Evolutionary conservation across 345 rosid genomes (phyloP).

Genomic region (Luvunga scandens): DNA sequence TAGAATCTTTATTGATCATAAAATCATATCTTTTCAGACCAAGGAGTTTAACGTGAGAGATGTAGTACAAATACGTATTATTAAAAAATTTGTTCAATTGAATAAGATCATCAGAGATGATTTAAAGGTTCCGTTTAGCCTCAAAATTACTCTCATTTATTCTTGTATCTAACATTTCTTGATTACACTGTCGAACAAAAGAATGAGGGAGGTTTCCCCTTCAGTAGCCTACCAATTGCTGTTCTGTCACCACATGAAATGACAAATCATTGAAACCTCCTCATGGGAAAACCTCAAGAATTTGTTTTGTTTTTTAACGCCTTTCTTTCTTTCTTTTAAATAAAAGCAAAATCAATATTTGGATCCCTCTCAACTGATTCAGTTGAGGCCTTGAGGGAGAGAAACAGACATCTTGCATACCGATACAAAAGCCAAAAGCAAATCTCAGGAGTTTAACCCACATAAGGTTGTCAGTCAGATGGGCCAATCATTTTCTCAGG

Average conservation of each 20-base stretch:
- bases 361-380: slow-evolving; percentile 3
- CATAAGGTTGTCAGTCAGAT: slow-evolving; percentile 36
- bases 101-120: no score
- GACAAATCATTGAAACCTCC: neutral
- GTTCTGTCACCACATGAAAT: neutral
- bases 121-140: neutral
- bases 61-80: no score
- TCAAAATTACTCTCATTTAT: neutral
- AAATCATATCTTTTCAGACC: neutral
- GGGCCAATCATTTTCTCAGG: slow-evolving; percentile 98
- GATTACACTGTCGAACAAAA: neutral
- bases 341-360: neutral
- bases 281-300: slow-evolving; percentile 23
- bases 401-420: neutral
- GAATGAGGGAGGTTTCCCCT: slow-evolving; percentile 18
- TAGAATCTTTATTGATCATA: no score
- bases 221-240: slow-evolving; percentile 1
- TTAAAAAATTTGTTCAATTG: no score
- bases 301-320: neutral
- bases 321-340: no score
- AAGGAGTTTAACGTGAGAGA: neutral
- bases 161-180: neutral
- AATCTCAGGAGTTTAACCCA: neutral
- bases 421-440: slow-evolving; percentile 2
- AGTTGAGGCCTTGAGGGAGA: neutral